A percentile compares a stretch with the other conserved stretches of the same genome.
These are phyloP conservation scores for Sechiopsis laciniata DNA, from an alignment of 306 rosid genomes.

Conservation along the genomic window DNA sequence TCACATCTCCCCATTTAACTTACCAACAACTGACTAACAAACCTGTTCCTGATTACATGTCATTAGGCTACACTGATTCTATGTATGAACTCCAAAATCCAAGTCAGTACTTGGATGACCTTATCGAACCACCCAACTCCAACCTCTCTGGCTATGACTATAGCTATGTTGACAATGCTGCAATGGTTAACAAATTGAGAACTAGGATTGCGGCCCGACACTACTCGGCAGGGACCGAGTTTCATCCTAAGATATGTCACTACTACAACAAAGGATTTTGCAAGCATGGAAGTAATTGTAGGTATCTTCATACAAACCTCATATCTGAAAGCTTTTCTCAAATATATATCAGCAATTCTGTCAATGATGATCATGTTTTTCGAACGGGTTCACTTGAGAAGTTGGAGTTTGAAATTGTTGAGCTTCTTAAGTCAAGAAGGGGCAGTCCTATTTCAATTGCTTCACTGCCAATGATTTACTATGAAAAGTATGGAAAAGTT, in stretches of 20 bases:
- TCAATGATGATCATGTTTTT: slow-evolving; percentile 40
- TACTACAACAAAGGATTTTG: slow-evolving; percentile 72
- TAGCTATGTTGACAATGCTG: slow-evolving; percentile 32
- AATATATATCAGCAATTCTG: slow-evolving; percentile 33
- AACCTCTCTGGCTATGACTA: slow-evolving; percentile 34
- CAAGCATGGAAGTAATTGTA: slow-evolving; percentile 69
- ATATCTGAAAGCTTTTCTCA: slow-evolving; percentile 39
- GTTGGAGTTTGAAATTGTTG: slow-evolving; percentile 62
- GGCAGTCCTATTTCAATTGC: slow-evolving; percentile 78
- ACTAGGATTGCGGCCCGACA: slow-evolving; percentile 34
- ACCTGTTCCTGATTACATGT: slow-evolving; percentile 28
- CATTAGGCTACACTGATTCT: slow-evolving; percentile 35
- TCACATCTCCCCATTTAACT: slow-evolving; percentile 29
- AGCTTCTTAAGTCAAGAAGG: slow-evolving; percentile 51
- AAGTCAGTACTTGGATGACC: slow-evolving; percentile 39
- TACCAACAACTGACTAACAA: slow-evolving; percentile 31
- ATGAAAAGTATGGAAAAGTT: slow-evolving; percentile 60
- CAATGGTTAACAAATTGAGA: slow-evolving; percentile 16
- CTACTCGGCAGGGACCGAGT: slow-evolving; percentile 33
- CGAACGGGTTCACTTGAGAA: slow-evolving; percentile 50
- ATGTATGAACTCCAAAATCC: slow-evolving; percentile 38
- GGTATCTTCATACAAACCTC: slow-evolving; percentile 49
- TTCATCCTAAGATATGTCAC: slow-evolving; percentile 56
- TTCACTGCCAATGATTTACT: slow-evolving; percentile 72
- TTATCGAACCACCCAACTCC: slow-evolving; percentile 31